Evolutionary conservation across 495 filamentous ascomycete species (phyloP), one percentile per base, ranked within the genome.

Genomic region (Neurospora sp.): DNA sequence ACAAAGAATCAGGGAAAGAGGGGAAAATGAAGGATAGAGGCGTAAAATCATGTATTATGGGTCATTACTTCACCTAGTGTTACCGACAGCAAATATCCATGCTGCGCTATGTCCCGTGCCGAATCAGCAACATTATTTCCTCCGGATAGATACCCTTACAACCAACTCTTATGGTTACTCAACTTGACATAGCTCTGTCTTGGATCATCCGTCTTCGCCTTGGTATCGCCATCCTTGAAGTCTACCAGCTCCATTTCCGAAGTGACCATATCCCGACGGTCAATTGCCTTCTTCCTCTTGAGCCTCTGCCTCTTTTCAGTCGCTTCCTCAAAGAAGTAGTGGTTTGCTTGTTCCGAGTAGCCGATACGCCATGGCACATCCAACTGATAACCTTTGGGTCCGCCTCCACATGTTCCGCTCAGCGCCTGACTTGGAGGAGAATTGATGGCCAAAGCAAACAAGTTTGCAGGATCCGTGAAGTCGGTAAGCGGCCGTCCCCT

Each of bases 381-480:
- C 68, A 91, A 80, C 74, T 91, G 85, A 0, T 76, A 71, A 0
- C 81, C 81, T 20, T 84, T 80, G 0, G 90, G 90, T 0, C 90
- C 90, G 41, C 82, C 86, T 20, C 90, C 91, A 80, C 91, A 92
- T n/a, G 83, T 84, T 4, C 91, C 91, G 3, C 83, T 79, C 27
- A 93, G 73, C 14, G 80, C 76, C 27, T 82, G 70, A 37, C 83
- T 87, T 0, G 87, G 84, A 27, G 92, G 91, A 59, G 86, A 89
- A 77, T 93, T 92, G 39, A 94, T 79, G 2, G 91, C 88, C 1
- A 94, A 79, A 1, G 89, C 80, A 77, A 94, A 94, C 0, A 93
- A 79, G 73, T 93, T 93, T 69, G 87, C 86, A 2, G 91, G 91
- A 73, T 94, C 91, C 16, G 90, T 92, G 80, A 91, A 93, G 78